Evolutionary conservation across 768 basidiomycete species (phyloP).

Genomic region (Rhodotorula sphaerocarpa): DNA sequence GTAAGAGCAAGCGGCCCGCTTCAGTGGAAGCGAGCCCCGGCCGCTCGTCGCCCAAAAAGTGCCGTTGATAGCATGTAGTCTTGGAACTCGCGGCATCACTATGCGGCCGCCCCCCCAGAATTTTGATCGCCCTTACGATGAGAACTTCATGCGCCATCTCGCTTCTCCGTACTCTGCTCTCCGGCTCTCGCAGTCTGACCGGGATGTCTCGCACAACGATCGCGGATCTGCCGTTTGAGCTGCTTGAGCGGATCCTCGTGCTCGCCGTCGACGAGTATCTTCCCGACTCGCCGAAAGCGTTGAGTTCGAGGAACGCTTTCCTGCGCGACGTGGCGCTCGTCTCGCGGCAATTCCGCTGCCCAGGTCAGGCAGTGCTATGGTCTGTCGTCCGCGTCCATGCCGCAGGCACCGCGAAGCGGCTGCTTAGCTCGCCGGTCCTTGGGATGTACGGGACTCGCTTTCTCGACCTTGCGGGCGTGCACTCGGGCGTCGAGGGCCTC

Average conservation of each 20-base stretch:
- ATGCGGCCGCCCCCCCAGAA: too few species aligned
- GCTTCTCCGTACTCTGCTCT: too few species aligned
- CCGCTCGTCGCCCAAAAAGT: too few species aligned
- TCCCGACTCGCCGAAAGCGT: neutral
- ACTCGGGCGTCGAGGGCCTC: conserved; percentile 15
- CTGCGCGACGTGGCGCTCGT: conserved; percentile 1
- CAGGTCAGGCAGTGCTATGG: conserved; percentile 17
- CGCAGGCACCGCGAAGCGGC: neutral
- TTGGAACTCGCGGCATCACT: too few species aligned
- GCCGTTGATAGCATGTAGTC: too few species aligned
- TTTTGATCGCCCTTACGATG: too few species aligned
- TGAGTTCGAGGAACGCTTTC: neutral
- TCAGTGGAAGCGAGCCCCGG: too few species aligned
- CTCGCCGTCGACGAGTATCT: neutral
- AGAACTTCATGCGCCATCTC: too few species aligned
- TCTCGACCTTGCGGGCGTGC: conserved; percentile 18
- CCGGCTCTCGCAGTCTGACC: too few species aligned
- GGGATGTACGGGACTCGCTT: neutral
- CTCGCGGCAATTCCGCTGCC: conserved; percentile 4
- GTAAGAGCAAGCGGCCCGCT: too few species aligned
- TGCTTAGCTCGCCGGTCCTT: conserved; percentile 1
- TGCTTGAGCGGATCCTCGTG: conserved; percentile 16
- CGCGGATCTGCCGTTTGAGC: conserved; percentile 10
- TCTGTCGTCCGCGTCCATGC: neutral
- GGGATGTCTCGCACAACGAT: too few species aligned